Percentiles rank a stretch among this genome's conserved stretches.
These are phyloP conservation scores for Epithele typhae DNA, from an alignment of 768 basidiomycete genomes.

Conservation along the genomic window DNA sequence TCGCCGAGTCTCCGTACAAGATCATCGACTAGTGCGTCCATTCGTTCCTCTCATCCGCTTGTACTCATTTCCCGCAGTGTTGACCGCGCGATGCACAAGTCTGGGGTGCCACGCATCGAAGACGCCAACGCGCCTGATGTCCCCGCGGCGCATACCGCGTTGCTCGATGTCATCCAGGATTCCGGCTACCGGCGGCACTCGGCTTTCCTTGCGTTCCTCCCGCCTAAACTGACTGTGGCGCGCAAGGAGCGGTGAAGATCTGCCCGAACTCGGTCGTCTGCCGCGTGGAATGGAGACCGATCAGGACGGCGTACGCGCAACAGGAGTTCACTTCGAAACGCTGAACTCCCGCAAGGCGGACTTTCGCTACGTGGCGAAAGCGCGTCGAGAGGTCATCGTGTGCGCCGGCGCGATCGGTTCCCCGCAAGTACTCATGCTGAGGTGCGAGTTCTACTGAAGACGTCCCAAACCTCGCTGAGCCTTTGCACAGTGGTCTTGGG, in stretches of 20 bases:
- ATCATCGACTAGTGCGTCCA: constrained; percentile 1
- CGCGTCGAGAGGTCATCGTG: constrained; percentile 16
- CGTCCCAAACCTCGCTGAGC: no score
- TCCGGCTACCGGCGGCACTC: constrained; percentile 9
- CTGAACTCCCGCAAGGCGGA: constrained; percentile 5
- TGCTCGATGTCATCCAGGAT: constrained; percentile 18
- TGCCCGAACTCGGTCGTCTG: background rate
- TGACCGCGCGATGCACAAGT: constrained; percentile 9
- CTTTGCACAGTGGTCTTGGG: constrained; percentile 18
- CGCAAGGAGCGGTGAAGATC: constrained; percentile 5
- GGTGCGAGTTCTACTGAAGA: constrained; percentile 1
- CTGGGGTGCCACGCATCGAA: constrained; percentile 10
- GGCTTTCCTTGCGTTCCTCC: constrained; percentile 19
- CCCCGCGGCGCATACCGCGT: constrained; percentile 9
- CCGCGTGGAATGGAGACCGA: background rate
- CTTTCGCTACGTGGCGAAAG: constrained; percentile 5
- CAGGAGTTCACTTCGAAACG: constrained; percentile 7
- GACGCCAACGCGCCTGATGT: constrained; percentile 18
- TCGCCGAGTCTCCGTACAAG: constrained; percentile 1
- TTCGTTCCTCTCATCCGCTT: background rate
- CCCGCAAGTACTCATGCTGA: constrained; percentile 20
- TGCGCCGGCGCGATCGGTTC: constrained; percentile 13
- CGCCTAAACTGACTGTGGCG: background rate
- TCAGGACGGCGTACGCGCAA: background rate
- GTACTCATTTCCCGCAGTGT: background rate